Percentiles rank a stretch among this genome's conserved stretches.
Conservation (phyloP, 192 early-diverging fungal species). For the Jimgerdemannia flammicorona region DNA sequence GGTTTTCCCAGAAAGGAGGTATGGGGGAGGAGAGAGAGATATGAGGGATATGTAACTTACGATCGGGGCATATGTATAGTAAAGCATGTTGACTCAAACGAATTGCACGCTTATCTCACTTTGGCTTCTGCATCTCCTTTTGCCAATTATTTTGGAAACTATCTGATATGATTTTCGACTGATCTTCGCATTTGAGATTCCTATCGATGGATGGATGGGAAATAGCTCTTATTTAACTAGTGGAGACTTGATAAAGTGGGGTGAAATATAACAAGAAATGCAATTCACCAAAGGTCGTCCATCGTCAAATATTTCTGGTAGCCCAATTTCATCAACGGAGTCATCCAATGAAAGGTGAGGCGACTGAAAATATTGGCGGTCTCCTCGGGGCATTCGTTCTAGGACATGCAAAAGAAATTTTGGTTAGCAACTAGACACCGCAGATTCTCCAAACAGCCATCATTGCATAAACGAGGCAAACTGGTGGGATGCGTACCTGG, state of each 20-base stretch:
- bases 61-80: neutral
- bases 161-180: slow-evolving; percentile 51
- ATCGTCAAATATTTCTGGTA: slow-evolving; percentile 66
- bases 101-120: slow-evolving; percentile 11
- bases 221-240: neutral
- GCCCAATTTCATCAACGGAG: slow-evolving; percentile 77
- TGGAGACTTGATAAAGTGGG: neutral
- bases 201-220: slow-evolving; percentile 9
- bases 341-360: slow-evolving; percentile 90
- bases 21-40: neutral
- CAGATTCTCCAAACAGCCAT: neutral
- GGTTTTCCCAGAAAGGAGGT: neutral
- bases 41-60: neutral
- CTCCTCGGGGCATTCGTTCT: slow-evolving; percentile 64
- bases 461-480: neutral
- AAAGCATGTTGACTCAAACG: too few species aligned
- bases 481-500: slow-evolving; percentile 13
- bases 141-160: slow-evolving; percentile 70
- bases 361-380: slow-evolving; percentile 80
- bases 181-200: slow-evolving; percentile 54
- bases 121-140: slow-evolving; percentile 55
- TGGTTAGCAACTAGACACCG: neutral
- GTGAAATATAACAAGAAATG: neutral
- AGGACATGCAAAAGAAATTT: neutral
- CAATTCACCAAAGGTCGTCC: slow-evolving; percentile 62